These are phyloP conservation scores for Annulohypoxylon moriforme DNA, from an alignment of 495 filamentous ascomycete genomes.

Conservation along the genomic window DNA sequence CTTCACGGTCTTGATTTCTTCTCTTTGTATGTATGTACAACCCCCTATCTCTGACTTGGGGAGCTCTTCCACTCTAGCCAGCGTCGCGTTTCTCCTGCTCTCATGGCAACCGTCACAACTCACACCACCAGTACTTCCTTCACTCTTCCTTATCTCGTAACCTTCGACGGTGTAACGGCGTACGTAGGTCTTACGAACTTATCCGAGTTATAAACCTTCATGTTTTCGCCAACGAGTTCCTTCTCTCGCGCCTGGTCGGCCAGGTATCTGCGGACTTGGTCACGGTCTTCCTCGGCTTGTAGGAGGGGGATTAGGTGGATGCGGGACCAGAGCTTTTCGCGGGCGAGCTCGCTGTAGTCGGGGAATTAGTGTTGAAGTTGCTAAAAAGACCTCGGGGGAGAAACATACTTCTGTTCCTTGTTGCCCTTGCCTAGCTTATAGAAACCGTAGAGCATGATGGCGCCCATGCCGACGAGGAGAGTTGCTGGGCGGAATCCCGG, in stretches of 20 bases:
- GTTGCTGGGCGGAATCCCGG: slow-evolving; percentile 86
- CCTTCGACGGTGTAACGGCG: slow-evolving; percentile 66
- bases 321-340: slow-evolving; percentile 97
- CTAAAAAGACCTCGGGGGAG: no score
- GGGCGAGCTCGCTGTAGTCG: slow-evolving; percentile 82
- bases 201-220: slow-evolving; percentile 85
- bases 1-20: slow-evolving; percentile 11
- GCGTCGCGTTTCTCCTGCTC: background rate
- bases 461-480: slow-evolving; percentile 78
- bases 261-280: slow-evolving; percentile 84
- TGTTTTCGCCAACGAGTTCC: slow-evolving; percentile 83
- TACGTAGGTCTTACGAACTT: slow-evolving; percentile 81
- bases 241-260: slow-evolving; percentile 91
- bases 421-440: slow-evolving; percentile 82
- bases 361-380: slow-evolving; percentile 26
- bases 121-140: background rate
- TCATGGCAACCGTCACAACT: background rate
- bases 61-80: slow-evolving; percentile 41
- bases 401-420: slow-evolving; percentile 84
- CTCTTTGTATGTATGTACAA: slow-evolving; percentile 19
- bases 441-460: slow-evolving; percentile 87
- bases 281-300: slow-evolving; percentile 95
- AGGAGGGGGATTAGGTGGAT: slow-evolving; percentile 92
- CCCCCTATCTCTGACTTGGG: slow-evolving; percentile 11
- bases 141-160: slow-evolving; percentile 63